Conservation (phyloP, 2,329 filamentous ascomycete genomes). For the Hymenotorrendiella dingleyae region DNA sequence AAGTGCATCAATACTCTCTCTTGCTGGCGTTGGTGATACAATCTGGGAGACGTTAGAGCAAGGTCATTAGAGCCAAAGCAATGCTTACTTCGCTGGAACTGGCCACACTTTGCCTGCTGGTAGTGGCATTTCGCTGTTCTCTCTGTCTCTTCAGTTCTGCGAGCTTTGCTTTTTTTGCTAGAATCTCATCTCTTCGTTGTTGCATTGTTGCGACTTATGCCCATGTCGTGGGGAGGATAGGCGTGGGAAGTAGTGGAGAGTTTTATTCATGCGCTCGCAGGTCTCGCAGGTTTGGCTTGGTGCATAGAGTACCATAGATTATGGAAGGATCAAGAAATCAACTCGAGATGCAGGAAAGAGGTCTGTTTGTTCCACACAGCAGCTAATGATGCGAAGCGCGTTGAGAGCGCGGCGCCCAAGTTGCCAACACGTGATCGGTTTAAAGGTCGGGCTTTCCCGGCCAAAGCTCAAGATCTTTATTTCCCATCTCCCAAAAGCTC, state of each 20-base stretch:
- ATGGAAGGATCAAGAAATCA: too few relatives aligned
- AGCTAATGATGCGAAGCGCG: too few relatives aligned
- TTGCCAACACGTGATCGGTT: not conserved
- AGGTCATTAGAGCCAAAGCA: constrained; percentile 21
- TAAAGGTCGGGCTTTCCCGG: constrained; percentile 5
- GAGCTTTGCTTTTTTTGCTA: constrained; percentile 94
- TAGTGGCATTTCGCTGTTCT: constrained; percentile 72
- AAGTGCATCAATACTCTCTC: constrained; percentile 75
- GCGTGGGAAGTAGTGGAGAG: not conserved
- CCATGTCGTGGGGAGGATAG: constrained; percentile 21
- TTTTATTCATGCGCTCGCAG: not conserved
- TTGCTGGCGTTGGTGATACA: constrained; percentile 62
- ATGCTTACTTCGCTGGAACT: constrained; percentile 63
- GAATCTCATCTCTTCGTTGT: constrained; percentile 88
- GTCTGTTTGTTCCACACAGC: too few relatives aligned
- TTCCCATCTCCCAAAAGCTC: constrained; percentile 21
- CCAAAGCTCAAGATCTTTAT: constrained; percentile 3
- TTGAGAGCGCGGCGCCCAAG: constrained; percentile 1
- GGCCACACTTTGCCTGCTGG: constrained; percentile 61
- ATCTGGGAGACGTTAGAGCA: constrained; percentile 42
- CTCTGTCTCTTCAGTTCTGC: constrained; percentile 92
- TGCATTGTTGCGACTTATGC: constrained; percentile 43
- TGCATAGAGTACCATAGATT: too few relatives aligned
- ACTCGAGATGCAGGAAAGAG: too few relatives aligned
- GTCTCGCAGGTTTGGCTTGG: not conserved